Evolutionary conservation across 1,284 basidiomycete genomes (phyloP), one percentile per base, ranked within the genome.

Genomic region (Caloboletus inedulis): DNA sequence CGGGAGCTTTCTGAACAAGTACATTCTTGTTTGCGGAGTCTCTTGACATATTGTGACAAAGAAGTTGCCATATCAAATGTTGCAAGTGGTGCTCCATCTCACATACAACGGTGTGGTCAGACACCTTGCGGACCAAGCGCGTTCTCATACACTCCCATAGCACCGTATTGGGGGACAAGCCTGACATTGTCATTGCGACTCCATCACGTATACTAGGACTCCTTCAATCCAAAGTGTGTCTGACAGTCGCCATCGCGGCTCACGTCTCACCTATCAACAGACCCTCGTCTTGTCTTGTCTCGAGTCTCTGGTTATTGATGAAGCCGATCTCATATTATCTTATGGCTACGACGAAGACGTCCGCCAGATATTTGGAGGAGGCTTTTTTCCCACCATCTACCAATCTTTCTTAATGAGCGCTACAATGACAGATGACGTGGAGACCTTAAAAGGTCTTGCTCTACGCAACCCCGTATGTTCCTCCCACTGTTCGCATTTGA

Each of bases 351-450:
- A 95, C 61, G 89, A 92, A 60, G 94, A 98, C 62, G 82, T 98
- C 39, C 84, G 86, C 36, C 81, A 89, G 52, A 90, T 99, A 44
- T 85, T 98, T 59, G 79, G 78, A 47, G 89, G 87, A 19, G 75
- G 76, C 1, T 86, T 82, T 62, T 78, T 99, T 7, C 94, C 96
- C 13, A 90, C 88, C 63, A 81, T 96, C 41, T 93, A 90, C 62
- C 97, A 99, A 70, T 92, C 91, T 8, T 96, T 96, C 70, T 76
- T 99, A 44, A 98, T 99, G 94, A 94, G 91, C 66, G 97, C 97
- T 3, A 99, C 97, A 0, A 89, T 99, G 84, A 95, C 94, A 18
- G 90, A 94, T 61, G 97, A 99, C 63, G 92, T 99, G 4, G 89
- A 94, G 63, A 79, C 85, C 56, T 77, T 99, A 52, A 96, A 97